These are phyloP conservation scores for Grigorovia transvaalensis DNA, from an alignment of 805 yeast species.

Conservation along the genomic window DNA sequence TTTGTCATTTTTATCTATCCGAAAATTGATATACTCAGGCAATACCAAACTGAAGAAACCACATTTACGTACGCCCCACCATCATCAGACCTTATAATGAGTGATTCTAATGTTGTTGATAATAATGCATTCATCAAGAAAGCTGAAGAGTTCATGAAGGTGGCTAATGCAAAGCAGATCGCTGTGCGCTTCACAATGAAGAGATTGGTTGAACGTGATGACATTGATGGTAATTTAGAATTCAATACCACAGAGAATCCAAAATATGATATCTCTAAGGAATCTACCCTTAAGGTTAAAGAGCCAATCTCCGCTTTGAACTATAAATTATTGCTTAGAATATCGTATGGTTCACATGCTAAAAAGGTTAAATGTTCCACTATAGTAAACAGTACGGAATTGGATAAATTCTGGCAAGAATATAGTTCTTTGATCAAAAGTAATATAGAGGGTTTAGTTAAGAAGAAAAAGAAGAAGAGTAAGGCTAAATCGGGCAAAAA, in stretches of 20 bases:
- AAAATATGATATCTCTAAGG: constrained; percentile 22
- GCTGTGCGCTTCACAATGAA: constrained; percentile 23
- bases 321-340: constrained; percentile 60
- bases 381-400: constrained; percentile 46
- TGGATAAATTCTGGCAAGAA: constrained; percentile 68
- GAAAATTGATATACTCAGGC: too few species aligned
- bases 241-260: constrained; percentile 40
- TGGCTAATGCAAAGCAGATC: constrained; percentile 19
- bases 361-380: constrained; percentile 59
- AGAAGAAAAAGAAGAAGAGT: constrained; percentile 68
- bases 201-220: constrained; percentile 21
- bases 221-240: constrained; percentile 33
- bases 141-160: constrained; percentile 16
- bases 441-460: constrained; percentile 67
- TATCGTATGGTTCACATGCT: constrained; percentile 26
- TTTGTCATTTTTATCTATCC: too few species aligned
- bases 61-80: too few species aligned
- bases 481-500: constrained; percentile 10
- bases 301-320: constrained; percentile 24
- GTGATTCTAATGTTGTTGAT: constrained; percentile 6
- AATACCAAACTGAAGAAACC: too few species aligned
- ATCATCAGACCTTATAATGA: constrained; percentile 4
- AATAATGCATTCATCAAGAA: constrained; percentile 17
- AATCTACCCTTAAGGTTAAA: constrained; percentile 8
- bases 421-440: constrained; percentile 60